phyloP scores from a whole-genome alignment of 2,329 filamentous ascomycete species.

The Nemania sp. region DNA sequence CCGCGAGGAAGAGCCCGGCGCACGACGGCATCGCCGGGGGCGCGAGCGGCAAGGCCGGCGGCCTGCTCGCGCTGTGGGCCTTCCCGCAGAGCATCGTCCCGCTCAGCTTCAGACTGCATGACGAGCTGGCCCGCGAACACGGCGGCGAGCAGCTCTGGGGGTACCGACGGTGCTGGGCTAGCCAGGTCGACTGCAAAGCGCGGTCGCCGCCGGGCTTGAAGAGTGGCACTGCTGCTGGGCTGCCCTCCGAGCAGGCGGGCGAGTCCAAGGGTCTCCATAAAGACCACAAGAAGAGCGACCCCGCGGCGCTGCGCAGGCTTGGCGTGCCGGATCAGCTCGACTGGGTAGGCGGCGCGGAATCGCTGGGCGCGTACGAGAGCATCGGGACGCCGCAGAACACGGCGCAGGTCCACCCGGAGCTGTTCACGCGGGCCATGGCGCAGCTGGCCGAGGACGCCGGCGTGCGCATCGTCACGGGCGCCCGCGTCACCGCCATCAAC shows the following conservation, averaged over 20 bases:
- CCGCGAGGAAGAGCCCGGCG: constrained; percentile 38
- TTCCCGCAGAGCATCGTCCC: constrained; percentile 73
- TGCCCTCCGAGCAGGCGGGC: neutral
- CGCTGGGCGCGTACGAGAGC: constrained; percentile 45
- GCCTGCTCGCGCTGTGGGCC: constrained; percentile 74
- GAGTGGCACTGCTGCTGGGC: neutral
- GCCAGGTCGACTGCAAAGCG: constrained; percentile 41
- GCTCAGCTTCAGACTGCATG: constrained; percentile 71
- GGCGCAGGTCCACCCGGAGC: constrained; percentile 77
- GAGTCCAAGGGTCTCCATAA: constrained; percentile 36
- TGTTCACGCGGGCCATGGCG: constrained; percentile 76
- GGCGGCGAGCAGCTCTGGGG: constrained; percentile 71
- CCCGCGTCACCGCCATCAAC: constrained; percentile 37
- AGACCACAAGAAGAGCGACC: constrained; percentile 37
- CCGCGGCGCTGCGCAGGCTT: constrained; percentile 33
- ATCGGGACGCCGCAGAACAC: constrained; percentile 61
- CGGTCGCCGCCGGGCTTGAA: constrained; percentile 35
- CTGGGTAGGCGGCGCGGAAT: constrained; percentile 65
- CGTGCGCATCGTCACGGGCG: constrained; percentile 53
- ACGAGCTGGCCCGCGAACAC: constrained; percentile 70
- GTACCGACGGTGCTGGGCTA: constrained; percentile 56
- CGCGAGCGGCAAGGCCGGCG: constrained; percentile 78
- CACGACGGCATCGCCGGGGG: constrained; percentile 66
- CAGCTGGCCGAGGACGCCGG: constrained; percentile 66
- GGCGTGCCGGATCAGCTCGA: constrained; percentile 64